Conservation (phyloP, 306 rosid genomes). For the Glycine tomentella region DNA sequence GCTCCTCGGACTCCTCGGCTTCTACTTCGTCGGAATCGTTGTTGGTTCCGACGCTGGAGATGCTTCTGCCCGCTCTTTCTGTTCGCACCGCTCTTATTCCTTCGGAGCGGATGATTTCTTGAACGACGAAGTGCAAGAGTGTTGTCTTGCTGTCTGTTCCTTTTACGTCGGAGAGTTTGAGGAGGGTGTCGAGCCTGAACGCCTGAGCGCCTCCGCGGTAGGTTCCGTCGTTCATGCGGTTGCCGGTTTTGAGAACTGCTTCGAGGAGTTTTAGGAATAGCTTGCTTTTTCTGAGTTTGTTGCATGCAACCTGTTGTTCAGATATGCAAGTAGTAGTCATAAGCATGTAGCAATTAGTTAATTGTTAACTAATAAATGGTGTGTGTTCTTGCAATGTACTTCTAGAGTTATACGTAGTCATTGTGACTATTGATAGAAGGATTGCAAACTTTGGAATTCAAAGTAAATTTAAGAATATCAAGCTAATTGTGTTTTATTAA, state of each 20-base stretch:
- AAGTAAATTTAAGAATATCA: too few relatives aligned
- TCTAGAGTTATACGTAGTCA: too few relatives aligned
- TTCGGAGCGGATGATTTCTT: conserved; percentile 88
- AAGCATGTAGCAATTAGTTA: neutral
- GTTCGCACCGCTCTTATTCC: conserved; percentile 70
- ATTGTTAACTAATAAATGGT: neutral
- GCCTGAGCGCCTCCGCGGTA: conserved; percentile 96
- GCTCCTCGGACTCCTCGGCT: conserved; percentile 60
- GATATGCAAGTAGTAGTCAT: neutral
- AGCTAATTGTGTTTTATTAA: too few relatives aligned
- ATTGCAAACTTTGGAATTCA: too few relatives aligned
- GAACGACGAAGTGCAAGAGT: conserved; percentile 86
- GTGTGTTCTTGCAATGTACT: too few relatives aligned
- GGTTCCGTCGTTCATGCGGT: conserved; percentile 97
- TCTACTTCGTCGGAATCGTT: conserved; percentile 49
- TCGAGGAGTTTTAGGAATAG: conserved; percentile 87
- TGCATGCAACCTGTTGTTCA: conserved; percentile 72
- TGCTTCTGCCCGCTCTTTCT: conserved; percentile 57
- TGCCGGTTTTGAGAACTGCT: conserved; percentile 97
- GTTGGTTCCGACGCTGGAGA: conserved; percentile 54
- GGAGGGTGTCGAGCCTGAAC: conserved; percentile 86
- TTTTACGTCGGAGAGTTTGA: conserved; percentile 89
- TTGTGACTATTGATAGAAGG: too few relatives aligned
- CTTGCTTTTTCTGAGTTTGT: conserved; percentile 75
- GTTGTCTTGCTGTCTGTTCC: conserved; percentile 94